These are phyloP conservation scores for Cydonia oblonga DNA, from an alignment of 331 rosid genomes.

Conservation along the genomic window DNA sequence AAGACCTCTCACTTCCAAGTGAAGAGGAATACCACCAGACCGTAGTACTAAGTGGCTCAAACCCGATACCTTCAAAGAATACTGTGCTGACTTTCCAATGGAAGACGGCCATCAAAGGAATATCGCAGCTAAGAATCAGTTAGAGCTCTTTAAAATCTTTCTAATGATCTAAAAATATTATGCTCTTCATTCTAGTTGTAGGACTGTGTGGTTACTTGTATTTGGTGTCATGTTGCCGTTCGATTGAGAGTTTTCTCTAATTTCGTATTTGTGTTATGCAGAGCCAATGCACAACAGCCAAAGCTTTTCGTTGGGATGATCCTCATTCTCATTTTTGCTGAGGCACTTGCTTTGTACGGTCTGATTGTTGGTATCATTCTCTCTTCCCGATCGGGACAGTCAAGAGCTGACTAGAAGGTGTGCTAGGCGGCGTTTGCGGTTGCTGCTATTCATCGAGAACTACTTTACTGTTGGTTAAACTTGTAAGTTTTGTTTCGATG, in stretches of 20 bases:
- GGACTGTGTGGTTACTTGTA: background rate
- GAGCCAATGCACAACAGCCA: slow-evolving; percentile 50
- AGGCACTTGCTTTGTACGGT: slow-evolving; percentile 51
- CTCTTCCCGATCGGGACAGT: slow-evolving; percentile 57
- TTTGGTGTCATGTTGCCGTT: background rate
- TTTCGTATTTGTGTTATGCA: background rate
- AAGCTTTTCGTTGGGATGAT: slow-evolving; percentile 58
- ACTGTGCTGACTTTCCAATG: background rate
- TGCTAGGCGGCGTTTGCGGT: background rate
- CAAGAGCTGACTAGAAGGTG: slow-evolving; percentile 34
- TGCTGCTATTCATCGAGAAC: background rate
- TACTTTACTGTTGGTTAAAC: background rate
- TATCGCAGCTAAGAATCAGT: background rate
- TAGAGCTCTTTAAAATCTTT: background rate
- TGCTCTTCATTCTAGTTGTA: too few relatives aligned
- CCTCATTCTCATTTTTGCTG: slow-evolving; percentile 46
- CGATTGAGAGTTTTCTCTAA: background rate
- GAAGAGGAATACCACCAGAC: too few relatives aligned
- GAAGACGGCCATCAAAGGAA: background rate
- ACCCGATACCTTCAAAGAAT: too few relatives aligned
- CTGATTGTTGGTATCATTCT: slow-evolving; percentile 57
- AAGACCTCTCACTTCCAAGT: too few relatives aligned
- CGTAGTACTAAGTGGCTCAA: too few relatives aligned
- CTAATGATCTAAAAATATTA: too few relatives aligned
- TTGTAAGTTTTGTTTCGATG: background rate